These are phyloP conservation scores for Vaccinium vitisidaea DNA, from an alignment of 148 eudicot species.

Conservation along the genomic window DNA sequence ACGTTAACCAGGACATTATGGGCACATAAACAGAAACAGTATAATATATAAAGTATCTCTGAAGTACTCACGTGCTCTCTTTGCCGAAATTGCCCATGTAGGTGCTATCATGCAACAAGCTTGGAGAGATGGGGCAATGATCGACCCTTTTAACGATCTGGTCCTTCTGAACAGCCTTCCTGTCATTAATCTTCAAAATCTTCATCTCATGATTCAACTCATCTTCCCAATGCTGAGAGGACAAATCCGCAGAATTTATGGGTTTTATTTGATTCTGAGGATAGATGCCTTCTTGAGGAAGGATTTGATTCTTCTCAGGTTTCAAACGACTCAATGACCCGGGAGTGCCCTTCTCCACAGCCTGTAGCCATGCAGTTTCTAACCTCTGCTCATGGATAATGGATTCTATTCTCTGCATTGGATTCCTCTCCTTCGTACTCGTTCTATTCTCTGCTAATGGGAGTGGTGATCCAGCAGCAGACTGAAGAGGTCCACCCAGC, in stretches of 20 bases:
- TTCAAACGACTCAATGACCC: slow-evolving; percentile 58
- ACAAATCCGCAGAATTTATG: slow-evolving; percentile 31
- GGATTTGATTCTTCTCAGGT: slow-evolving; percentile 74
- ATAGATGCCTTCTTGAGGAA: slow-evolving; percentile 64
- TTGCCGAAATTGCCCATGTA: slow-evolving; percentile 49
- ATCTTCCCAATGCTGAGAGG: slow-evolving; percentile 76
- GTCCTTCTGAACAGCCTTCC: slow-evolving; percentile 50
- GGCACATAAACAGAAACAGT: background rate
- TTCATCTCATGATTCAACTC: slow-evolving; percentile 64
- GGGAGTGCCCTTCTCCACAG: slow-evolving; percentile 87
- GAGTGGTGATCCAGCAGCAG: slow-evolving; percentile 33
- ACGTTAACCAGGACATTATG: background rate
- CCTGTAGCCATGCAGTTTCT: slow-evolving; percentile 96
- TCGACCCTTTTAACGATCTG: slow-evolving; percentile 45
- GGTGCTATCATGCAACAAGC: slow-evolving; percentile 75
- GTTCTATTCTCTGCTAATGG: slow-evolving; percentile 25
- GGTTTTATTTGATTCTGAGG: slow-evolving; percentile 39
- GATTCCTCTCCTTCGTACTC: slow-evolving; percentile 36
- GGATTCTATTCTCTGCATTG: slow-evolving; percentile 84
- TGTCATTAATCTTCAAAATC: slow-evolving; percentile 56
- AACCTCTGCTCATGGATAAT: slow-evolving; percentile 88
- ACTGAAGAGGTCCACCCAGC: slow-evolving; percentile 33
- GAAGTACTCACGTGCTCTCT: slow-evolving; percentile 62
- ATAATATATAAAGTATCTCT: background rate
- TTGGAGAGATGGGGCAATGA: slow-evolving; percentile 69